These are phyloP conservation scores for Chimonanthus praecox DNA, from an alignment of 164 flowering plant genomes.

Conservation along the genomic window DNA sequence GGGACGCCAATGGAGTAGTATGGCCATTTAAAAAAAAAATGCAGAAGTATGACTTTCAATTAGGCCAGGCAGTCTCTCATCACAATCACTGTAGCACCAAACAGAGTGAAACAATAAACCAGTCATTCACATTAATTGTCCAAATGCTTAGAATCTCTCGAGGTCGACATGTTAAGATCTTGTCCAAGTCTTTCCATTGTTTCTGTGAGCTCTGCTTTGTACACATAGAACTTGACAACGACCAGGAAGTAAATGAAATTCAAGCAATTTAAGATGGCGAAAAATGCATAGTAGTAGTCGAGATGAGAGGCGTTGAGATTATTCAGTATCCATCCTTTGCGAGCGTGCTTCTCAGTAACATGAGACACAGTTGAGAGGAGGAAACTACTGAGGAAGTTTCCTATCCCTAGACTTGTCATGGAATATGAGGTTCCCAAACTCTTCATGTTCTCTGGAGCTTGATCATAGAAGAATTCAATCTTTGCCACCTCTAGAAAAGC, in stretches of 20 bases:
- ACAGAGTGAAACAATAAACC: background rate
- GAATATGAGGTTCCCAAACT: conserved; percentile 24
- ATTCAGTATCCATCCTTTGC: conserved; percentile 21
- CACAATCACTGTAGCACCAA: no score
- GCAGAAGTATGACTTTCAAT: no score
- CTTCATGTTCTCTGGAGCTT: conserved; percentile 25
- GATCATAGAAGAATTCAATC: conserved; percentile 29
- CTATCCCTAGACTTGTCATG: conserved; percentile 18
- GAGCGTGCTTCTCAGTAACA: conserved; percentile 14
- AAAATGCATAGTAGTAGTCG: conserved; percentile 36
- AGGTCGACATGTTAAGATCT: background rate
- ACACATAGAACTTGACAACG: conserved; percentile 38
- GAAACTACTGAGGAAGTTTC: conserved; percentile 23
- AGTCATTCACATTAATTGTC: background rate
- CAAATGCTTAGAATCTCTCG: background rate
- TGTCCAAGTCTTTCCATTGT: conserved; percentile 1
- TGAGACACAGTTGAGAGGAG: conserved; percentile 14
- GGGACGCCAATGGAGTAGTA: background rate
- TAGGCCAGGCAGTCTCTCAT: no score
- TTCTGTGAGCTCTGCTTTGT: conserved; percentile 43
- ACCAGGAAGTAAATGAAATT: conserved; percentile 48
- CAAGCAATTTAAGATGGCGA: conserved; percentile 39
- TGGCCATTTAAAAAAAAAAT: background rate
- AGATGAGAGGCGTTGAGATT: conserved; percentile 26
- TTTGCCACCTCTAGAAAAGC: conserved; percentile 21